Percentiles rank a stretch among this genome's conserved stretches.
phyloP scores from a whole-genome alignment of 768 basidiomycete genomes.

The Xerocomus brunneocitrinus region DNA sequence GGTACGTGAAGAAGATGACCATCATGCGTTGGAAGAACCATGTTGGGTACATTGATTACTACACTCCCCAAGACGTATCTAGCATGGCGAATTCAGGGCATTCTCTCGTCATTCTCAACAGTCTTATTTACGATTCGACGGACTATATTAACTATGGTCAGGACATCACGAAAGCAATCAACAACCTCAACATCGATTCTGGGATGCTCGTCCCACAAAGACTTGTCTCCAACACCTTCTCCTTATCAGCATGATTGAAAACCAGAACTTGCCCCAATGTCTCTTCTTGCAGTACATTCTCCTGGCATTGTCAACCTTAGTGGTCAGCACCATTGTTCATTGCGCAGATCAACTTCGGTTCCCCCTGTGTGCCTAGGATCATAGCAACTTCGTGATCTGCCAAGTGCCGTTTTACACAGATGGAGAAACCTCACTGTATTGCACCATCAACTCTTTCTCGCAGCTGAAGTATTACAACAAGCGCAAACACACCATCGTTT shows the following conservation, averaged over 20 bases:
- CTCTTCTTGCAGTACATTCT: conserved; percentile 89
- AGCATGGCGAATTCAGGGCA: conserved; percentile 59
- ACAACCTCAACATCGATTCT: conserved; percentile 56
- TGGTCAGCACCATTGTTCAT: conserved; percentile 95
- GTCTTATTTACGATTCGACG: conserved; percentile 83
- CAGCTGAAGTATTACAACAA: conserved; percentile 98
- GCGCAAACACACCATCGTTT: conserved; percentile 88
- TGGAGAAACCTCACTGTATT: conserved; percentile 78
- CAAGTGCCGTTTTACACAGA: conserved; percentile 99
- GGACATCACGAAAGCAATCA: conserved; percentile 75
- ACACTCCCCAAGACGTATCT: conserved; percentile 65
- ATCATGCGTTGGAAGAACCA: conserved; percentile 86
- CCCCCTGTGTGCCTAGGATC: conserved; percentile 80
- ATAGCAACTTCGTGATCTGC: conserved; percentile 96
- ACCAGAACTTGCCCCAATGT: conserved; percentile 87
- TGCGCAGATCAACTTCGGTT: conserved; percentile 80
- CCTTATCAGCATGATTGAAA: conserved; percentile 87
- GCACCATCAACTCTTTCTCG: conserved; percentile 91
- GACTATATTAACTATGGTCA: conserved; percentile 70
- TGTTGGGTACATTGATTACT: conserved; percentile 80
- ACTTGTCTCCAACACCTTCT: conserved; percentile 92
- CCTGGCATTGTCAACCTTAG: conserved; percentile 81
- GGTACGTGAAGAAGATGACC: conserved; percentile 97
- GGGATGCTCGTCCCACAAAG: conserved; percentile 64
- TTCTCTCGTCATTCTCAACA: conserved; percentile 79